Base-by-base conservation (phyloP, 1,139 yeast species). In the Debaryomyces psychrophilus region DNA sequence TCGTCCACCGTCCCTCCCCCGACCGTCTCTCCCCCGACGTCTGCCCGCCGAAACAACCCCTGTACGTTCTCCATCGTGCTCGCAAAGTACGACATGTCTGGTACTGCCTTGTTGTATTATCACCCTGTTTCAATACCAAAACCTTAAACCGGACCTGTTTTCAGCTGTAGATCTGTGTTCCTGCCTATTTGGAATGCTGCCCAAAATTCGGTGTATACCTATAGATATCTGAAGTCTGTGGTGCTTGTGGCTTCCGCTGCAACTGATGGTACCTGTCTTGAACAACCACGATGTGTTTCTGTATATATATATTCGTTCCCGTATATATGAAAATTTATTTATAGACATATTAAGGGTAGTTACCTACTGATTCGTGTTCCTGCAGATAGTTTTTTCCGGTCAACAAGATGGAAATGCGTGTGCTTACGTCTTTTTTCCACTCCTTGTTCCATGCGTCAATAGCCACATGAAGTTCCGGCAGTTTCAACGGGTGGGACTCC, bases 281-380 rank as follows among this genome's bases (percentile, higher is more conserved):
- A 15, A 29, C 33, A 11, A 18, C 20, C 14, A 18, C 23, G 25
- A 33, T 33, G 12, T 18, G n/a, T 33, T 33, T 4, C 18, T 17
- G 12, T 33, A 33, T 33, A 33, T 33, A 33, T 15, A 15, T 18
- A 33, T 33, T 29, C 5, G 5, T 12, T 29, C 14, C 33, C 33
- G 18, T 35, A 29, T 35, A n/a, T 22, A 22, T 22, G 17, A 9
- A 12, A 20, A 28, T 17, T 37, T 38, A 38, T 38, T 38, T 38
- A 38, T 38, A 38, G 38, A 38, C 22, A 28, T 38, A 26, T 38
- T 38, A 27, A 20, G 34, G 18, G 41, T 38, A 38, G 41, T 38
- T 11, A 28, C 28, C n/a, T 28, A 28, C 15, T 38, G 23, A 28
- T 28, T 27, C 28, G 25, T 7, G 12, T 7, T 38, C 41, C 41